Evolutionary conservation across 371 early-diverging fungal genomes (phyloP).

Genomic region (Mucor lusitanicus): DNA sequence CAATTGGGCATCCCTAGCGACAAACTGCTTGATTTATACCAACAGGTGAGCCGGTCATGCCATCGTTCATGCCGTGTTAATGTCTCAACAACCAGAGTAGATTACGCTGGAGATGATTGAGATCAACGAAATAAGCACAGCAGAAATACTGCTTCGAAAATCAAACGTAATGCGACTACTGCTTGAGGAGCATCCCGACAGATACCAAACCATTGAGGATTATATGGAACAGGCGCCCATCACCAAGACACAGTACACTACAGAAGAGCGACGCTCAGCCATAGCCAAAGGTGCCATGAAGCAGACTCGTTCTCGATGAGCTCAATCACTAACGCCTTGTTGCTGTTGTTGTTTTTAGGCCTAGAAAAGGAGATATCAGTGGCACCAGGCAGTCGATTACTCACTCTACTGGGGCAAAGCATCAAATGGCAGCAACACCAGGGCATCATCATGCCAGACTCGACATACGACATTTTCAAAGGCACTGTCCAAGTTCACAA

Average conservation of each 20-base stretch:
- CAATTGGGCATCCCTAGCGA: slow-evolving; percentile 67
- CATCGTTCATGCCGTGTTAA: too few species aligned
- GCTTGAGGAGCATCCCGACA: slow-evolving; percentile 71
- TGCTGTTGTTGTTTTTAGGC: background rate
- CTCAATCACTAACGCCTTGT: background rate
- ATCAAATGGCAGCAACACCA: slow-evolving; percentile 87
- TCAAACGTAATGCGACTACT: slow-evolving; percentile 85
- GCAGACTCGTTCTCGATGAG: background rate
- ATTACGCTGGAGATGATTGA: slow-evolving; percentile 87
- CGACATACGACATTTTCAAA: slow-evolving; percentile 75
- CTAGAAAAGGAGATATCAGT: slow-evolving; percentile 25
- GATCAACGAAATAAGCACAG: slow-evolving; percentile 79
- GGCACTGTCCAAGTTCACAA: slow-evolving; percentile 62
- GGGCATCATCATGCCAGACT: slow-evolving; percentile 69
- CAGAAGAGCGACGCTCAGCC: slow-evolving; percentile 66
- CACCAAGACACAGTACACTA: slow-evolving; percentile 47
- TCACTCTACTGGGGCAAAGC: slow-evolving; percentile 81
- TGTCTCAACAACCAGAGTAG: slow-evolving; percentile 27
- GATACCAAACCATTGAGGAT: slow-evolving; percentile 80
- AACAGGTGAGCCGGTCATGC: slow-evolving; percentile 64
- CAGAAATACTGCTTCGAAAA: slow-evolving; percentile 81
- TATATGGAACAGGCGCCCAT: slow-evolving; percentile 67
- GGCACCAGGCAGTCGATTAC: slow-evolving; percentile 55
- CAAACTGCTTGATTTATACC: slow-evolving; percentile 83
- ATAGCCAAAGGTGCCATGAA: slow-evolving; percentile 24